Evolutionary conservation across 2,329 filamentous ascomycete species (phyloP).

Genomic region (Aspergillus floridensis): DNA sequence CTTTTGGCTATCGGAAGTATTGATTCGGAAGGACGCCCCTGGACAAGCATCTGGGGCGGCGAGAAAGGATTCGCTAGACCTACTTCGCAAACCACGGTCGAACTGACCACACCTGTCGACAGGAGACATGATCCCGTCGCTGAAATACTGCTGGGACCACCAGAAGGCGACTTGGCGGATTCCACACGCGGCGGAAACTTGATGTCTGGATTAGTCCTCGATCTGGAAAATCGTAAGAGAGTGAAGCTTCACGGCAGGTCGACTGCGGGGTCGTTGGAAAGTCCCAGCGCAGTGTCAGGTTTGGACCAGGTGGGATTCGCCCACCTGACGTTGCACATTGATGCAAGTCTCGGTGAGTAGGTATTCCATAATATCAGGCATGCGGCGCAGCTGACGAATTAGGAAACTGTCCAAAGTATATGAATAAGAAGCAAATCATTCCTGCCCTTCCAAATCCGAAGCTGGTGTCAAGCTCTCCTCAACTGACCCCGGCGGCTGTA

Average conservation of each 20-base stretch:
- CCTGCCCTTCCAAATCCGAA: slow-evolving; percentile 55
- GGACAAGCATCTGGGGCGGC: slow-evolving; percentile 79
- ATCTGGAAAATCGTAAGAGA: slow-evolving; percentile 65
- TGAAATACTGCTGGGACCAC: slow-evolving; percentile 55
- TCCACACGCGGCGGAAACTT: slow-evolving; percentile 43
- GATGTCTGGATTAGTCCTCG: slow-evolving; percentile 61
- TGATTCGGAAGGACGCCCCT: slow-evolving; percentile 64
- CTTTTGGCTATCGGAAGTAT: slow-evolving; percentile 72
- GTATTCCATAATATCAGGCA: not conserved
- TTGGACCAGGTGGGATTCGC: slow-evolving; percentile 26
- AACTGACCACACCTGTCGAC: slow-evolving; percentile 62
- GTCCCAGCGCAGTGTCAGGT: slow-evolving; percentile 2
- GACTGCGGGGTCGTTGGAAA: slow-evolving; percentile 58
- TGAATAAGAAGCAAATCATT: slow-evolving; percentile 69
- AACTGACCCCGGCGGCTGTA: slow-evolving; percentile 55
- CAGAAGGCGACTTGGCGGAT: slow-evolving; percentile 21
- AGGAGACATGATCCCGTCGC: slow-evolving; percentile 67
- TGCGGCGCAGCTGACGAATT: slow-evolving; percentile 2
- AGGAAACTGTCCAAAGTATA: slow-evolving; percentile 84
- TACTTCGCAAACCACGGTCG: slow-evolving; percentile 63
- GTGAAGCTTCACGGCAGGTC: slow-evolving; percentile 72
- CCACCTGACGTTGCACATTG: slow-evolving; percentile 65
- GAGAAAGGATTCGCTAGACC: slow-evolving; percentile 64
- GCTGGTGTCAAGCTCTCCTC: slow-evolving; percentile 48
- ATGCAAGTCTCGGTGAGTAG: slow-evolving; percentile 61